Conservation (phyloP, 2,329 filamentous ascomycete genomes). For the Paraconiothyrium sp. region DNA sequence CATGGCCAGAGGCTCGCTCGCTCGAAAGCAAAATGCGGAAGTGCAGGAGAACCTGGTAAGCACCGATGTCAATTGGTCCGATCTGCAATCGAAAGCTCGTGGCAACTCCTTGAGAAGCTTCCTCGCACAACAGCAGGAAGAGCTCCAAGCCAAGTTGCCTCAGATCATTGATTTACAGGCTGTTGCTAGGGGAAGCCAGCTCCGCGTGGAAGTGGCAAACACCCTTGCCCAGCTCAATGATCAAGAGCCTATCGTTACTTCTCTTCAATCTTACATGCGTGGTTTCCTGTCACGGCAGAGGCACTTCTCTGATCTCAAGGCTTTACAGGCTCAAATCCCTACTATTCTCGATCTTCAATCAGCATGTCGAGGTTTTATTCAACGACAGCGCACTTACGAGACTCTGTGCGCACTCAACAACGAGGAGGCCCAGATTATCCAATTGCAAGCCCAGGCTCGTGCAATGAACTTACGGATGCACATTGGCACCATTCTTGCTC, state of each 20-base stretch:
- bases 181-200: conserved; percentile 47
- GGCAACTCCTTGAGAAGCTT: conserved; percentile 47
- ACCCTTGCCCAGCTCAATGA: conserved; percentile 53
- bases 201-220: conserved; percentile 42
- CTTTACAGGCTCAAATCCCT: conserved; percentile 66
- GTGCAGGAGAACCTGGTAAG: conserved; percentile 54
- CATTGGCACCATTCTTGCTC: conserved; percentile 76
- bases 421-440: conserved; percentile 71
- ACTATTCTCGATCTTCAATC: conserved; percentile 73
- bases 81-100: conserved; percentile 58
- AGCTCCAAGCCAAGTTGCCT: conserved; percentile 42
- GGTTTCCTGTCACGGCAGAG: conserved; percentile 57
- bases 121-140: conserved; percentile 42
- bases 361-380: conserved; percentile 70
- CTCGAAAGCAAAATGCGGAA: conserved; percentile 52
- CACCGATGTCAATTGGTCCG: conserved; percentile 52
- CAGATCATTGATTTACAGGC: conserved; percentile 53
- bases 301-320: conserved; percentile 56
- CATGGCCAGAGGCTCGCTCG: conserved; percentile 64
- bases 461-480: conserved; percentile 81
- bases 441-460: conserved; percentile 78
- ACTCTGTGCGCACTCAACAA: conserved; percentile 76
- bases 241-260: conserved; percentile 55
- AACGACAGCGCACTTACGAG: conserved; percentile 67
- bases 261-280: conserved; percentile 63